Base-by-base conservation (phyloP, 139 green algal genomes). In the Eudorina sp. region DNA sequence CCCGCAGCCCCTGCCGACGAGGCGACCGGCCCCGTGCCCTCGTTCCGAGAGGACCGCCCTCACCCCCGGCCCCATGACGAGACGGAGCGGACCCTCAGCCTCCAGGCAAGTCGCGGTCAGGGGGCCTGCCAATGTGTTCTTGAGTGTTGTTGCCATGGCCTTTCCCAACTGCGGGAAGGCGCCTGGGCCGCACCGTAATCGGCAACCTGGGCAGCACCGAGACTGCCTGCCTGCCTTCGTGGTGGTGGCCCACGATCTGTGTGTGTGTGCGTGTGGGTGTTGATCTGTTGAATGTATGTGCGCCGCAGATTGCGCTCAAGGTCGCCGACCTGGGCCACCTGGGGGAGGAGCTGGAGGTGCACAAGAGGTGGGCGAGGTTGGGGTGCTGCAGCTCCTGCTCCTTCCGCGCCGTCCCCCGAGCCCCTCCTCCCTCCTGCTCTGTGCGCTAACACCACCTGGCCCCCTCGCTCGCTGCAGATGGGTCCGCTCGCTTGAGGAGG, bases 401-500 rank as follows among this genome's bases (percentile, higher is more conserved):
- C 55, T 66, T 41, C 29, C 5, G 29, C 9, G 29, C n/a, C 21
- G 64, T 4, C 21, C 3, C 6, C 64, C 19, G 3, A 46, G 21
- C 34, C 29, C 55, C 8, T 25, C 4, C 3, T 77, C 69, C 18
- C 23, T 34, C n/a, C 34, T 53, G 23, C 69, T 27, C n/a, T 48
- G 3, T 77, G 11, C 14, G 18, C 69, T 34, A 23, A 34, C 55
- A 29, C 53, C 53, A 6, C 6, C 19, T 5, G 6, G 27, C 41
- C 8, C 4, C 23, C 64, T 6, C n/a, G 16, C 64, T 21, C 21
- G 8, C 25, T 34, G n/a, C 55, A 85, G 53, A 53, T 94, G 91
- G 91, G 75, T 91, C 31, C 34, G 40, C 18, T 53, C 46, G 1
- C 74, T 94, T 9, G 48, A 79, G 82, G 38, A 83, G 70, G 69